Evolutionary conservation across 768 basidiomycete genomes (phyloP), one percentile per base, ranked within the genome.

Genomic region (Bullera alba): DNA sequence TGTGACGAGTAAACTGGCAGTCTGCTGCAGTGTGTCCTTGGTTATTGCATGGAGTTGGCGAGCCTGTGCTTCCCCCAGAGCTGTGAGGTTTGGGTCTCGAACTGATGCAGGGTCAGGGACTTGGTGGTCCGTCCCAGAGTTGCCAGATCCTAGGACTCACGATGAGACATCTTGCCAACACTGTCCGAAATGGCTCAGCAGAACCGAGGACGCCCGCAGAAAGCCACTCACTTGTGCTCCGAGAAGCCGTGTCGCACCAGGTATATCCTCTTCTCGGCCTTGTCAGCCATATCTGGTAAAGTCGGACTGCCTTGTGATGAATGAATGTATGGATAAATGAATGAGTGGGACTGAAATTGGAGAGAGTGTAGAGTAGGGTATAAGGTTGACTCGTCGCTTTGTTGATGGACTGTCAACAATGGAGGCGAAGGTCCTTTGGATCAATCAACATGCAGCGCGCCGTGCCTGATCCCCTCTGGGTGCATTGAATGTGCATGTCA

Each of bases 31-130:
- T 1, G 23, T 50, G 29, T 61, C 50, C 44, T 68, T 53, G 8
- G 69, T 69, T 19, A 61, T 45, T 25, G 67, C 42, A 42, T 71
- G 38, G 28, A 74, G 41, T n/a, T 59, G 48, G 8, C 43, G 35
- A 10, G 57, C 55, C 51, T 74, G 73, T 22, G 65, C 29, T 10
- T 57, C 36, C 2, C 73, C 73, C 29, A 70, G 58, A 2, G 53
- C 36, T 1, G 73, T 74, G 2, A 74, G 46, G 1, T 57, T 60
- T 0, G 73, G 70, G 36, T 74, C 73, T 29, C 35, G 60, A 37
- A 74, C 63, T 58, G 19, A 36, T 51, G 21, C 8, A 17, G 6
- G 26, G 34, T 5, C 34, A 26, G 1, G 12, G 0, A 21, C 8
- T 10, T 10, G 37, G 12, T 39, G 22, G 37, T 39, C 19, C 22